phyloP scores from a whole-genome alignment of 805 yeast genomes.

The Kodamaea jinghongensis region DNA sequence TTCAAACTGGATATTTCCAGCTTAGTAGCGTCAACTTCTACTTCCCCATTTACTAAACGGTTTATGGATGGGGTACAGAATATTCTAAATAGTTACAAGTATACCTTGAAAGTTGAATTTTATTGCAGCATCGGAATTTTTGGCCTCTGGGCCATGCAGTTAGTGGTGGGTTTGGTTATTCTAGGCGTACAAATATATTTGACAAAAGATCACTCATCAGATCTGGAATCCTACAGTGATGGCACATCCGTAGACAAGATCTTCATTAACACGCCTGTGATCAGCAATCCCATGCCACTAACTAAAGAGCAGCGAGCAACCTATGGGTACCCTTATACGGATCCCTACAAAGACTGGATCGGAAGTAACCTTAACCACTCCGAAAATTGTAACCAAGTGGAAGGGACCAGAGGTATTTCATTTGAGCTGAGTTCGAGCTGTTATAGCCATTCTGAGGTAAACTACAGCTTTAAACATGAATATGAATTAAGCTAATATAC shows the following conservation, averaged over 20 bases:
- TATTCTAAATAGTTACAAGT: constrained; percentile 2
- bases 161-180: constrained; percentile 6
- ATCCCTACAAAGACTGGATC: constrained; percentile 17
- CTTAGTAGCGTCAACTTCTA: constrained; percentile 1
- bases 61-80: not conserved
- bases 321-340: constrained; percentile 27
- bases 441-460: constrained; percentile 5
- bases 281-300: constrained; percentile 28
- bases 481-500: constrained; percentile 10
- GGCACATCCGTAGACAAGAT: not conserved
- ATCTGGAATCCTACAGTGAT: not conserved
- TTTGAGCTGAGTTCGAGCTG: constrained; percentile 9
- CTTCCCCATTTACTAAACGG: not conserved
- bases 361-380: too few relatives aligned
- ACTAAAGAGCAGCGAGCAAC: constrained; percentile 20
- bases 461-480: not conserved
- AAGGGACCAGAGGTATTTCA: too few relatives aligned
- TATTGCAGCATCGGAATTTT: constrained; percentile 5
- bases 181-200: too few relatives aligned
- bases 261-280: constrained; percentile 6
- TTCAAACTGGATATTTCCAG: constrained; percentile 5
- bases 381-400: too few relatives aligned
- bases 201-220: too few relatives aligned
- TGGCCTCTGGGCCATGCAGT: constrained; percentile 14
- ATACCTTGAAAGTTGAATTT: constrained; percentile 11